Percentiles rank a stretch among this genome's conserved stretches.
phyloP scores from a whole-genome alignment of 345 rosid species.

The Eucalyptus pauciflora region DNA sequence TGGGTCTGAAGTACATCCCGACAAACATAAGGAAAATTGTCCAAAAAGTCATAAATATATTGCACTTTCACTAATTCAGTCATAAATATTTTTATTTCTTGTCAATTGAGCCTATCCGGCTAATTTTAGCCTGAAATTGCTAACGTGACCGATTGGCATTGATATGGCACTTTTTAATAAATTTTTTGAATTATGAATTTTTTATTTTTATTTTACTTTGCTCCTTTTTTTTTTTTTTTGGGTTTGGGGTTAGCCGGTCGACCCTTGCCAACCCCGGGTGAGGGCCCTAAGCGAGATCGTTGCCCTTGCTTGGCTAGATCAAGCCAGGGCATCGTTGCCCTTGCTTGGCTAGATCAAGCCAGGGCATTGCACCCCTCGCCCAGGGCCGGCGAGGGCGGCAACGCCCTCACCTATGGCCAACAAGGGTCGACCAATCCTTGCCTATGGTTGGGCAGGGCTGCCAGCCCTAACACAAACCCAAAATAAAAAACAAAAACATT shows the following conservation, averaged over 20 bases:
- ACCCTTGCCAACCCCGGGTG: rapidly evolving
- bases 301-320: rapidly evolving
- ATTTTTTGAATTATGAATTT: rapidly evolving
- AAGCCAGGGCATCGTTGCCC: no score
- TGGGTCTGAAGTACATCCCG: rapidly evolving
- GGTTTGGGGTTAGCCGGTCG: rapidly evolving
- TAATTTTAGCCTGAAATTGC: rapidly evolving
- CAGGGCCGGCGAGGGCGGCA: rapidly evolving
- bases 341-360: rapidly evolving
- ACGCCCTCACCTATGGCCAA: rapidly evolving
- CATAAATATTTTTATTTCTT: rapidly evolving
- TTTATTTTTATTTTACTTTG: no score
- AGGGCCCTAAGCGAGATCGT: rapidly evolving
- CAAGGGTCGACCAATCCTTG: rapidly evolving
- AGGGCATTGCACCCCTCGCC: rapidly evolving
- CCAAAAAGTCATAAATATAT: rapidly evolving
- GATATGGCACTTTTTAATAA: rapidly evolving
- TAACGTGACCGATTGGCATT: rapidly evolving
- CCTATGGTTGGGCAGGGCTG: rapidly evolving
- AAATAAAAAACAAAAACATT: no score
- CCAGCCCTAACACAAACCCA: rapidly evolving
- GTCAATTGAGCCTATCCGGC: rapidly evolving
- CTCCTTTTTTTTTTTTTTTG: no score
- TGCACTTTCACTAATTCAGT: rapidly evolving
- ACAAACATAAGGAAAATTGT: rapidly evolving